Evolutionary conservation across 2,329 filamentous ascomycete species (phyloP).

Genomic region (Epichloe gansuensis): DNA sequence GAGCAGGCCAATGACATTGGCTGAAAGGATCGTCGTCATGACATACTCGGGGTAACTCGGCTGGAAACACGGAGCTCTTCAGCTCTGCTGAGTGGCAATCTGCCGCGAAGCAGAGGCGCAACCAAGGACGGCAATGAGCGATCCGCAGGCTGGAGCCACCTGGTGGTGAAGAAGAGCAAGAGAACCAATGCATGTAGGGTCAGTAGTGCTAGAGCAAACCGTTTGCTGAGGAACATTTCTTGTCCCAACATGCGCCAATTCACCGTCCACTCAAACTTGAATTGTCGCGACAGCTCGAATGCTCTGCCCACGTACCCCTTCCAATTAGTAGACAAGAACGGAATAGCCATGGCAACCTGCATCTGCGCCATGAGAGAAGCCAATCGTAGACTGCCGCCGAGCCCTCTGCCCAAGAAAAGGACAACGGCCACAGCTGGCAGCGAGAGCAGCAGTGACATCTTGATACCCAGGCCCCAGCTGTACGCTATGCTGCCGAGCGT

Average conservation of each 20-base stretch:
- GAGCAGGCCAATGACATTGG: conserved; percentile 67
- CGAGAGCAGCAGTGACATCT: conserved; percentile 82
- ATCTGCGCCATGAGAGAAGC: conserved; percentile 62
- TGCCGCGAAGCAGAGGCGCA: conserved; percentile 27
- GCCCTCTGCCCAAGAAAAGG: conserved; percentile 61
- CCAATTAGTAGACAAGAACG: conserved; percentile 57
- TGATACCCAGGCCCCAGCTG: conserved; percentile 73
- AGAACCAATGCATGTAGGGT: conserved; percentile 54
- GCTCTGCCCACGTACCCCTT: conserved; percentile 66
- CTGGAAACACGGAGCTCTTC: conserved; percentile 45
- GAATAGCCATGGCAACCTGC: conserved; percentile 55
- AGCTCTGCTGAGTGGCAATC: conserved; percentile 32
- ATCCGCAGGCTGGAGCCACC: conserved; percentile 61
- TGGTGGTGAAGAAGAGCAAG: conserved; percentile 47
- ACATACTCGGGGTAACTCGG: conserved; percentile 58
- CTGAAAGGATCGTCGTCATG: conserved; percentile 63
- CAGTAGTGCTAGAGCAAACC: conserved; percentile 58
- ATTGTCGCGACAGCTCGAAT: conserved; percentile 83
- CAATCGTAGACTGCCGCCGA: conserved; percentile 52
- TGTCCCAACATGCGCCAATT: conserved; percentile 97
- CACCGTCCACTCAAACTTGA: conserved; percentile 96
- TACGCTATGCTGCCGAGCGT: conserved; percentile 60
- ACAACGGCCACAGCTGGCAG: conserved; percentile 71
- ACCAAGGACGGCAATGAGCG: conserved; percentile 45
- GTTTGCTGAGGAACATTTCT: conserved; percentile 56